phyloP scores from a whole-genome alignment of 495 filamentous ascomycete genomes.

The Staphylotrichum longicolle region DNA sequence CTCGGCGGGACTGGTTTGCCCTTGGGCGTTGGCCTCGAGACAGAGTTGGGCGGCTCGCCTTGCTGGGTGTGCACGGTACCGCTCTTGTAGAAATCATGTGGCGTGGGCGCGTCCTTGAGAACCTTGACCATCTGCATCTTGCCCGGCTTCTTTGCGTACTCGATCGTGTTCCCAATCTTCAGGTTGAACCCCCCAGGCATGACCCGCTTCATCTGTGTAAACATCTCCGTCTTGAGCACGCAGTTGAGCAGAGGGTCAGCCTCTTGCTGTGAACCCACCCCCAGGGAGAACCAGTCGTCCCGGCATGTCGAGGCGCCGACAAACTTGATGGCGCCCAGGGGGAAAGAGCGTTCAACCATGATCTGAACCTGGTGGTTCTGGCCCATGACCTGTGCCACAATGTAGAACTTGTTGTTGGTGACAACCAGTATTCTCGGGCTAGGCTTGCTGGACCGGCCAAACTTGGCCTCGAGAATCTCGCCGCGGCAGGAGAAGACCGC shows the following conservation, averaged over 20 bases:
- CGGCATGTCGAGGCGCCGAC: conserved; percentile 73
- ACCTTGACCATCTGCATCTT: conserved; percentile 86
- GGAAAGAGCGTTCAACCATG: conserved; percentile 73
- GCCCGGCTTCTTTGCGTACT: conserved; percentile 97
- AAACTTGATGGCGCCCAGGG: conserved; percentile 82
- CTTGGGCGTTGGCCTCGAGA: conserved; percentile 81
- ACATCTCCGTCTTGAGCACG: conserved; percentile 94
- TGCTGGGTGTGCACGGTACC: conserved; percentile 80
- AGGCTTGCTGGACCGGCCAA: conserved; percentile 92
- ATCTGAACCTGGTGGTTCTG: conserved; percentile 81
- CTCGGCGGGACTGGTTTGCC: conserved; percentile 78
- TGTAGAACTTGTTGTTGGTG: conserved; percentile 80
- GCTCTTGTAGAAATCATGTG: conserved; percentile 92
- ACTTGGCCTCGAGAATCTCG: conserved; percentile 85
- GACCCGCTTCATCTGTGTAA: conserved; percentile 76
- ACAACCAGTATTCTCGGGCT: conserved; percentile 81
- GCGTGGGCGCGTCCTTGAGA: conserved; percentile 72
- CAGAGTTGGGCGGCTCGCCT: conserved; percentile 80
- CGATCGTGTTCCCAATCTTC: conserved; percentile 78
- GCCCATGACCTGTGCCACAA: conserved; percentile 78
- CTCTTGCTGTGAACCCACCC: conserved; percentile 83
- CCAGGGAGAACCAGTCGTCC: conserved; percentile 96
- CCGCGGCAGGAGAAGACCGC: conserved; percentile 86
- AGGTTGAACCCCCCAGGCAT: conserved; percentile 77
- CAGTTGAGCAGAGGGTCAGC: conserved; percentile 90